A percentile compares a stretch with the other conserved stretches of the same genome.
These are phyloP conservation scores for Pochonia chlamydosporia DNA, from an alignment of 2,329 filamentous ascomycete genomes.

Conservation along the genomic window DNA sequence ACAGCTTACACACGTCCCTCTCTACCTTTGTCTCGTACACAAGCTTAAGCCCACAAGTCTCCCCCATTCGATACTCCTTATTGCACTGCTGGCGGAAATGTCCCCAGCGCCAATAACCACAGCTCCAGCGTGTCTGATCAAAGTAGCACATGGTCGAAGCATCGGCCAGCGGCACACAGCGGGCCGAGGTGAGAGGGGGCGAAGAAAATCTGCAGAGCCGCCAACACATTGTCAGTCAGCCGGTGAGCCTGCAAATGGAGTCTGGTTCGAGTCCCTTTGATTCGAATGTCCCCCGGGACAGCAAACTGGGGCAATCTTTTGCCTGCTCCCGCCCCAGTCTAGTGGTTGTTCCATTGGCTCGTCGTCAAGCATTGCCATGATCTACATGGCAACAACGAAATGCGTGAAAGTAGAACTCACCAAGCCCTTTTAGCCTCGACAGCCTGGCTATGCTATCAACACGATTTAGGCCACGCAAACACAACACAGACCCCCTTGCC, in stretches of 20 bases:
- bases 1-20: constrained; percentile 69
- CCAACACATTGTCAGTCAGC: constrained; percentile 14
- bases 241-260: constrained; percentile 11
- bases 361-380: background rate
- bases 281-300: background rate
- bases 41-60: constrained; percentile 92
- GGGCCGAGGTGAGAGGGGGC: constrained; percentile 7
- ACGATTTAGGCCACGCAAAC: background rate
- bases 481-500: background rate
- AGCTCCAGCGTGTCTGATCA: constrained; percentile 79
- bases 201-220: constrained; percentile 11
- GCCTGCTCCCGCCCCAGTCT: background rate
- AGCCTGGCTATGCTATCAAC: background rate
- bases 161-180: constrained; percentile 13
- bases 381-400: background rate
- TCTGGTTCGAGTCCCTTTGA: background rate
- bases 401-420: background rate
- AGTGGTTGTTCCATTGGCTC: background rate
- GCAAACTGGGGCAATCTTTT: background rate
- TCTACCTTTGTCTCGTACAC: constrained; percentile 68
- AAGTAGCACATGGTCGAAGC: constrained; percentile 80
- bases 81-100: constrained; percentile 89
- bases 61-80: constrained; percentile 90
- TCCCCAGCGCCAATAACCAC: constrained; percentile 92
- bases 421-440: background rate